phyloP scores from a whole-genome alignment of 306 rosid genomes.

The Glycine soja region DNA sequence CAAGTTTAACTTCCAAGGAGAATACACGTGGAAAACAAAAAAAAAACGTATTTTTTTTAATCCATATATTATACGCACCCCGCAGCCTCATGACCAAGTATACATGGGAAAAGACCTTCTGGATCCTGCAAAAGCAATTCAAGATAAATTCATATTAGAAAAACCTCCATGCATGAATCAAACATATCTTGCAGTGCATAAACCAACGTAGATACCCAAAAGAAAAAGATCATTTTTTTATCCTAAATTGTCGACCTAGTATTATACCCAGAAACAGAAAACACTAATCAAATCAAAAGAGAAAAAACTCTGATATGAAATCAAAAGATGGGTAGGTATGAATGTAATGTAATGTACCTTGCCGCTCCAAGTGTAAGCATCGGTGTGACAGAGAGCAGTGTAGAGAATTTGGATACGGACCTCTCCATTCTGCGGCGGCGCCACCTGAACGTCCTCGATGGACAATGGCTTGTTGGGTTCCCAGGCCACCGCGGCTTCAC shows the following conservation, averaged over 20 bases:
- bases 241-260: not conserved
- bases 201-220: not conserved
- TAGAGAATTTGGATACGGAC: slow-evolving; percentile 82
- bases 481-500: slow-evolving; percentile 95
- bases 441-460: slow-evolving; percentile 88
- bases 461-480: slow-evolving; percentile 90
- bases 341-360: too few species aligned
- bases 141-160: slow-evolving; percentile 20
- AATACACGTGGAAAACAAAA: not conserved
- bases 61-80: slow-evolving; percentile 63
- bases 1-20: too few species aligned
- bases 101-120: slow-evolving; percentile 96
- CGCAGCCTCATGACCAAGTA: slow-evolving; percentile 94
- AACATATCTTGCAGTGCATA: slow-evolving; percentile 3
- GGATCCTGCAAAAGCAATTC: slow-evolving; percentile 71
- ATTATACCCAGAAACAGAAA: slow-evolving; percentile 20
- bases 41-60: not conserved
- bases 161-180: not conserved
- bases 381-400: slow-evolving; percentile 93
- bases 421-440: slow-evolving; percentile 90
- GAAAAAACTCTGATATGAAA: too few species aligned
- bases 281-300: not conserved
- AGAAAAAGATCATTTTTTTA: not conserved
- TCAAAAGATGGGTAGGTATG: too few species aligned
- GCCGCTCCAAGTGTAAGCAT: slow-evolving; percentile 97